Conservation (phyloP, 176 grass and related monocot genomes). For the Otatea glauca region DNA sequence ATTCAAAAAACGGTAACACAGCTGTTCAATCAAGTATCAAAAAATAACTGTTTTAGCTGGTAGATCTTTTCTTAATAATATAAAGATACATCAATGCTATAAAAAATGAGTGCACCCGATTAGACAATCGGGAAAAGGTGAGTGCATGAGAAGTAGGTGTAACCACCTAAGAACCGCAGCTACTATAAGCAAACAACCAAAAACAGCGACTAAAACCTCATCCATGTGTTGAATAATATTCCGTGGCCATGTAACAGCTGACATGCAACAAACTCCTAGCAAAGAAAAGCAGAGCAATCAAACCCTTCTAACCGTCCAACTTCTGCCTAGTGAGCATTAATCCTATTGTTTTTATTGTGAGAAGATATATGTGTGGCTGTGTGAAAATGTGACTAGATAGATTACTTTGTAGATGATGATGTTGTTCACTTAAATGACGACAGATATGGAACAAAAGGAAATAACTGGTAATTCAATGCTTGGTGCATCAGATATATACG, state of each 20-base stretch:
- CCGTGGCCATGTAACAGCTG: not conserved
- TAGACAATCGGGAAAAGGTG: not conserved
- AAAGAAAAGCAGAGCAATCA: not conserved
- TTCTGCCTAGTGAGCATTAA: not conserved
- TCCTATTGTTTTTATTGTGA: not conserved
- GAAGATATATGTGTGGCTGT: not conserved
- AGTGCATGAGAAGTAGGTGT: not conserved
- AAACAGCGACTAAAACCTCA: not conserved
- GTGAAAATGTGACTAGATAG: constrained; percentile 19
- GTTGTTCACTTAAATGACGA: constrained; percentile 23
- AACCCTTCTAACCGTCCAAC: not conserved
- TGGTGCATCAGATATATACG: not conserved
- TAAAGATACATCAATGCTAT: not conserved
- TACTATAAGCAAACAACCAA: not conserved
- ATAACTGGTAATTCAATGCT: not conserved
- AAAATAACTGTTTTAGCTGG: no score
- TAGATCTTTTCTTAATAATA: no score
- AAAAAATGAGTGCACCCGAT: not conserved
- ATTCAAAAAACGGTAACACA: not conserved
- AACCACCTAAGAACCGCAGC: not conserved
- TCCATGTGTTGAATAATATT: not conserved
- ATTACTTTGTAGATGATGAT: constrained; percentile 1
- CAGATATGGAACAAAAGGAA: not conserved
- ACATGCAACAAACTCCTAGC: not conserved
- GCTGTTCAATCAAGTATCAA: constrained; percentile 10